phyloP scores from a whole-genome alignment of 108 stramenopile genomes.

The Ochromonas danica region DNA sequence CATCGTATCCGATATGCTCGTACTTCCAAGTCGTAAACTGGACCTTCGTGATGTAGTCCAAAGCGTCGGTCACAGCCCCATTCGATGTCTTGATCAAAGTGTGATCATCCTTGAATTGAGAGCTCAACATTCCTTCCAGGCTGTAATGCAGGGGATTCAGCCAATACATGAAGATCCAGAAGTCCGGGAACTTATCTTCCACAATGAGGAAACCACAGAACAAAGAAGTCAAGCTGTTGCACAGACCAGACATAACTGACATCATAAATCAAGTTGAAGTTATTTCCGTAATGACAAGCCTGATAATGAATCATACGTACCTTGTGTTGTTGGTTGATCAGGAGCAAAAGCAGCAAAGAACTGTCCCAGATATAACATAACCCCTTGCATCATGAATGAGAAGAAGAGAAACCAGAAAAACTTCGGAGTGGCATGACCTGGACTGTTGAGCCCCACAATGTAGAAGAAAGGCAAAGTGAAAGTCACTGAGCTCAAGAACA shows the following conservation, averaged over 20 bases:
- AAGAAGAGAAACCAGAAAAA: neutral
- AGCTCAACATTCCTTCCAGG: constrained; percentile 32
- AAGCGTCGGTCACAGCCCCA: neutral
- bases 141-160: constrained; percentile 40
- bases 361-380: no score
- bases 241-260: constrained; percentile 4
- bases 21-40: constrained; percentile 3
- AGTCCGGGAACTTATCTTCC: constrained; percentile 1
- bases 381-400: no score
- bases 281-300: no score
- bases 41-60: neutral
- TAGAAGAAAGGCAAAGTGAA: neutral
- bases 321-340: neutral
- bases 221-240: neutral
- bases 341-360: neutral
- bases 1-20: neutral
- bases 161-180: constrained; percentile 39
- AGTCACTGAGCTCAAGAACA: neutral
- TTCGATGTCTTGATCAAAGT: constrained; percentile 27
- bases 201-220: constrained; percentile 22
- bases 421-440: neutral
- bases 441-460: neutral
- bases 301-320: no score
- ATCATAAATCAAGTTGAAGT: no score
- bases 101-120: constrained; percentile 31